Evolutionary conservation across 1,139 yeast genomes (phyloP), one percentile per base, ranked within the genome.

Genomic region (Fermentozyma sake): DNA sequence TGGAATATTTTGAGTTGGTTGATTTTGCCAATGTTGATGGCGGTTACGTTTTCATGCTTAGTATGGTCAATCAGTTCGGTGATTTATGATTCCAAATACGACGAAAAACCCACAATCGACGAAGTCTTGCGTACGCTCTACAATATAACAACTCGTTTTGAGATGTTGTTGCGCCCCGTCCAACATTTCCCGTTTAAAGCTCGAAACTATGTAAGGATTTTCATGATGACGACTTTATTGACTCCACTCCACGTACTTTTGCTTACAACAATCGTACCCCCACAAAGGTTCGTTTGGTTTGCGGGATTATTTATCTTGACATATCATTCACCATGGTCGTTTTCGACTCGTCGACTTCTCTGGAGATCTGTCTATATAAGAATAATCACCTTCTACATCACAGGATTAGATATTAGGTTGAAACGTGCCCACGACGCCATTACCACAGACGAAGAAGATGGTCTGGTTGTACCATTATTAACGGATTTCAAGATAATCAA

Each of bases 301-400:
- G 28, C 48, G 5, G 73, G 76, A 0, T 34, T 71, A 2, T 51
- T 65, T 12, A 22, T 56, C 3, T 55, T 72, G n/a, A 65, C 75
- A 0, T 73, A 65, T 42, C 74, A 74, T 39, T 66, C 79, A 0
- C 61, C 76, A 0, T 72, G 76, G 74, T 58, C 72, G 14, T 66
- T 64, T 34, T 68, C 77, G 1, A 54, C 65, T 1, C 51, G 79
- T 20, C 48, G 70, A 18, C 49, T 76, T 18, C 41, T 76, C 2
- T 75, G 81, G 80, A 61, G 83, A 41, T 68, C 75, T 12, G 61
- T 61, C 3, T 59, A 68, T 31, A 41, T 72, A 1, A 53, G 81
- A 27, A 52, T 62, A 9, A 30, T 59, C 5, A 61, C 64, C 9
- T 58, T 55, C 31, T 63, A 68, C 35, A 39, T 72, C 19, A 66